Evolutionary conservation across 345 rosid genomes (phyloP), one percentile per base, ranked within the genome.

Genomic region (Triadica sebifera): DNA sequence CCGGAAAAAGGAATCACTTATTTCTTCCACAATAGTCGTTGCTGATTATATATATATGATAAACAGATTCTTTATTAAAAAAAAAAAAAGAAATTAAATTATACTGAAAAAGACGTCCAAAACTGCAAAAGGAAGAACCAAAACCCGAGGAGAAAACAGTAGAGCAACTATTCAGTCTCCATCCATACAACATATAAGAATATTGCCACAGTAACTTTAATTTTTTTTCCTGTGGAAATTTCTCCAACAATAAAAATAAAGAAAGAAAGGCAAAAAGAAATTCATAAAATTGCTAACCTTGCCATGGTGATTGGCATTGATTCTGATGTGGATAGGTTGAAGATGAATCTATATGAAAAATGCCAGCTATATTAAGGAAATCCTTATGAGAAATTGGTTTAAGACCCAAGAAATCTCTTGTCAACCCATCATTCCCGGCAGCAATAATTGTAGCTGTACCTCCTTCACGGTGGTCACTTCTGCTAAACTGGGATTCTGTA

Each of bases 371-470:
- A 43, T 72, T 43, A 41, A 77, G 45, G 52, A 79, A 80, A 24
- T 80, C 81, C 52, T 70, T 78, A 12, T 69, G 81, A 19, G 91
- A 75, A 74, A 82, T 77, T 34, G 80, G 80, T 61, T 78, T 78
- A 8, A 87, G 83, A 60, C 91, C 87, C 86, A 87, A 81, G 87
- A 87, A 87, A 79, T 87, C 91, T 78, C 89, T 81, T 8, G 91
- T 85, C 78, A 84, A 72, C 15, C 78, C 77, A 46, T 82, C 83
- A 25, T 80, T 70, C 15, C 72, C 60, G 50, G 69, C 8, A 13
- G 65, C 60, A 9, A 11, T 0, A 29, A 39, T 38, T 37, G 22
- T 38, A 3, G 68, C 62, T 65, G 71, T 29, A 29, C 34, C 45
- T 24, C 43, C 65, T 56, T 60, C 78, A 24, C 66, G 17, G 22